Evolutionary conservation across 768 basidiomycete genomes (phyloP).

Genomic region (Suillus americanus): DNA sequence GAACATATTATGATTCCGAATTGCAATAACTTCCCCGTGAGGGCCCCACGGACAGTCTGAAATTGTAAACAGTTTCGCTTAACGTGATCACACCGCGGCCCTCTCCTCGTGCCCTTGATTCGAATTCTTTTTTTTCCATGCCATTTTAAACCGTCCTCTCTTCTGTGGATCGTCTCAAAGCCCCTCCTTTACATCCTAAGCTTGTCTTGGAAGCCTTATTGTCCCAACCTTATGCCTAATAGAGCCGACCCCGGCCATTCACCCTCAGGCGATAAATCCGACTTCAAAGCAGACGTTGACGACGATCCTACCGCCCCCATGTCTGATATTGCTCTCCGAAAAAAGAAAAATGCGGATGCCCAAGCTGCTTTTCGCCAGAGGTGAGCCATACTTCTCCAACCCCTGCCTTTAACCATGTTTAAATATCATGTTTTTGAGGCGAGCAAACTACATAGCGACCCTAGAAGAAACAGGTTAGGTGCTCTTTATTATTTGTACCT

Average conservation of each 20-base stretch:
- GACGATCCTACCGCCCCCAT: constrained; percentile 40
- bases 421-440: constrained; percentile 27
- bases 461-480: constrained; percentile 74
- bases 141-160: constrained; percentile 50
- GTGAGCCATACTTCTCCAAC: constrained; percentile 15
- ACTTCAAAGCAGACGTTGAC: constrained; percentile 37
- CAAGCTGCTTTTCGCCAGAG: constrained; percentile 83
- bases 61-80: constrained; percentile 39
- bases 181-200: constrained; percentile 13
- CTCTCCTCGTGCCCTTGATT: constrained; percentile 67
- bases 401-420: constrained; percentile 7
- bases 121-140: constrained; percentile 62
- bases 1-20: constrained; percentile 12
- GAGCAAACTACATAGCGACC: constrained; percentile 85
- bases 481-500: neutral
- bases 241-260: constrained; percentile 26
- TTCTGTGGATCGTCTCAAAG: constrained; percentile 24
- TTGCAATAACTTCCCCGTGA: constrained; percentile 14
- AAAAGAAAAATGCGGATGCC: constrained; percentile 89
- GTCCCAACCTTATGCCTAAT: constrained; percentile 31
- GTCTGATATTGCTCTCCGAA: constrained; percentile 70
- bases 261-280: constrained; percentile 36
- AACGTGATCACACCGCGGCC: constrained; percentile 39
- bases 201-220: constrained; percentile 18
- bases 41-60: constrained; percentile 30